phyloP scores from a whole-genome alignment of 2,329 filamentous ascomycete genomes.

The Colletotrichum cuscutae region DNA sequence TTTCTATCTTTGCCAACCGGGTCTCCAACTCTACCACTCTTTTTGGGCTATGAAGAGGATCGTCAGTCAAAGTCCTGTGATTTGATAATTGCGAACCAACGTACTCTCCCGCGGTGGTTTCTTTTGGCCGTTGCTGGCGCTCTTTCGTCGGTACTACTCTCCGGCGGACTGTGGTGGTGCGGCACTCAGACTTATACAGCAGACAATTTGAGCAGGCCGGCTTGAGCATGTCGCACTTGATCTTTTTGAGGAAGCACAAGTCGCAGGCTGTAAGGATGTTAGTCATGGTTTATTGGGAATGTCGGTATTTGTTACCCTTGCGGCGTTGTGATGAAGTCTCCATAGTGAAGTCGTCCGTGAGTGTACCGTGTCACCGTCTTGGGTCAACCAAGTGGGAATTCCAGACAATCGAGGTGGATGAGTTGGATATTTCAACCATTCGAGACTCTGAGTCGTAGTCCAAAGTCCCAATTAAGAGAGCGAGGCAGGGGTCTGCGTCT shows the following conservation, averaged over 20 bases:
- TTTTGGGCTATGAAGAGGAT: neutral
- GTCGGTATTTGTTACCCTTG: slow-evolving; percentile 36
- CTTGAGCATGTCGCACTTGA: slow-evolving; percentile 57
- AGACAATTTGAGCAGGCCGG: slow-evolving; percentile 56
- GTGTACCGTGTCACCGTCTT: too few relatives aligned
- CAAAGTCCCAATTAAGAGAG: neutral
- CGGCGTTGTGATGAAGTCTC: slow-evolving; percentile 42
- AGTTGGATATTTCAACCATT: neutral
- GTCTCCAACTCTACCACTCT: slow-evolving; percentile 37
- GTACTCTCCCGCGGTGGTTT: neutral
- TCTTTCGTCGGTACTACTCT: slow-evolving; percentile 36
- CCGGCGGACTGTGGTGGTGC: slow-evolving; percentile 43
- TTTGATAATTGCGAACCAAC: neutral
- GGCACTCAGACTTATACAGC: slow-evolving; percentile 53
- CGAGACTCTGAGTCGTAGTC: neutral
- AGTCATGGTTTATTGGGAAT: slow-evolving; percentile 17
- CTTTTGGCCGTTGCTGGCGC: slow-evolving; percentile 27
- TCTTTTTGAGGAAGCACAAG: slow-evolving; percentile 57
- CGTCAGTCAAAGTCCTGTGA: neutral
- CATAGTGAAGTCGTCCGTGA: slow-evolving; percentile 33
- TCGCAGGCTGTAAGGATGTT: slow-evolving; percentile 48
- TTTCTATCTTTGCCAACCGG: slow-evolving; percentile 45
- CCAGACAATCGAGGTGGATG: neutral
- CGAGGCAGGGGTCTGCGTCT: neutral
- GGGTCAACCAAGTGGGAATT: neutral